Evolutionary conservation across 2,329 filamentous ascomycete genomes (phyloP).

Genomic region (Penicillium sp.): DNA sequence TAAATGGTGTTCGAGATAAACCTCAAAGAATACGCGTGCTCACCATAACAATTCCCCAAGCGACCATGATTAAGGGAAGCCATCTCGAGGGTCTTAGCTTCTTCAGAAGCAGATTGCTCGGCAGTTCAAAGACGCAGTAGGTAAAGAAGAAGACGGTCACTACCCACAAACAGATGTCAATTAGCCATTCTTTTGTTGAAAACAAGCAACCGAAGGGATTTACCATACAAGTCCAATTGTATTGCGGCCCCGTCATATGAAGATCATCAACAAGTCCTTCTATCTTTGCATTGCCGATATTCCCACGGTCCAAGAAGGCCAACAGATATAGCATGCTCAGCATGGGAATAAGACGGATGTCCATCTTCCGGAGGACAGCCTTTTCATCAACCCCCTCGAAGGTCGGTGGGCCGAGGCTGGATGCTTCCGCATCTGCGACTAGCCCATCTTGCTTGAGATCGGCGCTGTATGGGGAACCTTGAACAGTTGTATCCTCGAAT

Average conservation of each 20-base stretch:
- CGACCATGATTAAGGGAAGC: slow-evolving; percentile 36
- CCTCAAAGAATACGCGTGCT: background rate
- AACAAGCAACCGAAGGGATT: background rate
- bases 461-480: background rate
- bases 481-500: slow-evolving; percentile 9
- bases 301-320: slow-evolving; percentile 36
- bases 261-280: slow-evolving; percentile 33
- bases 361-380: slow-evolving; percentile 30
- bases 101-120: slow-evolving; percentile 24
- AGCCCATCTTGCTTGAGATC: slow-evolving; percentile 12
- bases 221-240: slow-evolving; percentile 33
- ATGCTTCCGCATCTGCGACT: slow-evolving; percentile 7
- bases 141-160: slow-evolving; percentile 35
- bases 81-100: slow-evolving; percentile 29
- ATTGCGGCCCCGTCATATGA: slow-evolving; percentile 31
- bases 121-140: slow-evolving; percentile 24
- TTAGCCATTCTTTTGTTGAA: background rate
- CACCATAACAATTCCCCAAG: slow-evolving; percentile 50
- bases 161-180: slow-evolving; percentile 5
- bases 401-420: background rate
- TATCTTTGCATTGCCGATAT: slow-evolving; percentile 39
- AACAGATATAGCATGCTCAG: slow-evolving; percentile 32
- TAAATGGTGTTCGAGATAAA: background rate
- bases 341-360: slow-evolving; percentile 30
- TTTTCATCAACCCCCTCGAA: slow-evolving; percentile 21